A percentile compares a stretch with the other conserved stretches of the same genome.
phyloP scores from a whole-genome alignment of 139 green algal genomes.

The Chlorella vulgaris region DNA sequence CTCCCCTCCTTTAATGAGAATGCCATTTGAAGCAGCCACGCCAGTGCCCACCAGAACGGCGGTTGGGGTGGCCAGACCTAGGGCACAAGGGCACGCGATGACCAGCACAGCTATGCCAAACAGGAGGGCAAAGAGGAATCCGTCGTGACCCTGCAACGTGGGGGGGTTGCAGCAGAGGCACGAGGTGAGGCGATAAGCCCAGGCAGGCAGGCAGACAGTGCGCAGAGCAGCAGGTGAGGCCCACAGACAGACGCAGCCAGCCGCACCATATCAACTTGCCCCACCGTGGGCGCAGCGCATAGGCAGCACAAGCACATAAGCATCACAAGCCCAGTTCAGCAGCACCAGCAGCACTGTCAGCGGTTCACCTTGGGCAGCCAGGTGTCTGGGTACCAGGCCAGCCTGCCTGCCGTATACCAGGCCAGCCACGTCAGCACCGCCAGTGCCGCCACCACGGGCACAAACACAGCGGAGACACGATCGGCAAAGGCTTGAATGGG shows the following conservation, averaged over 20 bases:
- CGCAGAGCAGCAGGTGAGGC: background rate
- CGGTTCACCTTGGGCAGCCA: conserved; percentile 77
- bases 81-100: conserved; percentile 97
- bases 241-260: too few species aligned
- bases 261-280: too few species aligned
- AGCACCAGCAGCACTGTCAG: background rate
- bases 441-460: conserved; percentile 84
- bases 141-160: conserved; percentile 56
- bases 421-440: conserved; percentile 74
- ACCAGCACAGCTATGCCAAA: conserved; percentile 97
- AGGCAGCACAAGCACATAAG: too few species aligned
- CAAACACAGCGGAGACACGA: conserved; percentile 85
- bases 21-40: conserved; percentile 82
- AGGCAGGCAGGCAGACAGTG: background rate
- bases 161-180: background rate
- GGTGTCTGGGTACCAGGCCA: conserved; percentile 47
- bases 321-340: too few species aligned
- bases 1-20: conserved; percentile 96
- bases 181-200: background rate
- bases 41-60: conserved; percentile 96
- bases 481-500: conserved; percentile 94
- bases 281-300: too few species aligned
- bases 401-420: conserved; percentile 77
- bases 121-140: conserved; percentile 92
- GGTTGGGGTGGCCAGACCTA: conserved; percentile 96